Evolutionary conservation across 768 basidiomycete species (phyloP).

Genomic region (Russula earlei): DNA sequence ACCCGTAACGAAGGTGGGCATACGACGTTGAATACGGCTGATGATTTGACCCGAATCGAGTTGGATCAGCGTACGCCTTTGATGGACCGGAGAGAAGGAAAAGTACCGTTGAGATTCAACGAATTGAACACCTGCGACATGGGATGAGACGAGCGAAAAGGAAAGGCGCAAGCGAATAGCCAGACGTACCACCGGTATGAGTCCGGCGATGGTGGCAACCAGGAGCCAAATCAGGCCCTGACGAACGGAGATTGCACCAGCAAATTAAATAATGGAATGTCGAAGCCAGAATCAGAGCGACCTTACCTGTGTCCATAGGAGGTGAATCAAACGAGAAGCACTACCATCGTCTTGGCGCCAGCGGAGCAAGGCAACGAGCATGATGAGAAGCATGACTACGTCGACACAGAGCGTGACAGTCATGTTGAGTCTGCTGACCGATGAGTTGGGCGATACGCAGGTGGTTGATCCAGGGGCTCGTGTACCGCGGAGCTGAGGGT

Average conservation of each 20-base stretch:
- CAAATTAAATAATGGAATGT: no score
- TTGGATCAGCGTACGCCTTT: no score
- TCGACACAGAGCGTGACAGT: no score
- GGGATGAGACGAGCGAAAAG: not conserved
- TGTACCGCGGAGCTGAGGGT: not conserved
- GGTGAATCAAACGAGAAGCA: not conserved
- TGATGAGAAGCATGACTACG: not conserved
- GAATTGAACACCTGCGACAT: not conserved
- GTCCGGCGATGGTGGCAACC: not conserved
- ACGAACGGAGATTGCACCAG: not conserved
- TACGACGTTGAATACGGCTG: not conserved
- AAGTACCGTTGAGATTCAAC: slow-evolving; percentile 8
- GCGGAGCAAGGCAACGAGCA: not conserved
- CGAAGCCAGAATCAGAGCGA: not conserved
- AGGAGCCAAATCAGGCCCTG: slow-evolving; percentile 1
- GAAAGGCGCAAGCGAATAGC: no score
- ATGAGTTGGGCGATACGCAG: not conserved
- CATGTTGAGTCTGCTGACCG: no score
- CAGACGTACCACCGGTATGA: not conserved
- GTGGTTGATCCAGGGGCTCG: not conserved
- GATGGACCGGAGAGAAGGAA: not conserved
- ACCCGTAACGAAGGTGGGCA: not conserved
- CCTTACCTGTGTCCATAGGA: slow-evolving; percentile 1
- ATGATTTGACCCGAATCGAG: no score
- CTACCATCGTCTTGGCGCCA: not conserved